Base-by-base conservation (phyloP, 1,139 yeast species). In the Yamadazyma mexicana region DNA sequence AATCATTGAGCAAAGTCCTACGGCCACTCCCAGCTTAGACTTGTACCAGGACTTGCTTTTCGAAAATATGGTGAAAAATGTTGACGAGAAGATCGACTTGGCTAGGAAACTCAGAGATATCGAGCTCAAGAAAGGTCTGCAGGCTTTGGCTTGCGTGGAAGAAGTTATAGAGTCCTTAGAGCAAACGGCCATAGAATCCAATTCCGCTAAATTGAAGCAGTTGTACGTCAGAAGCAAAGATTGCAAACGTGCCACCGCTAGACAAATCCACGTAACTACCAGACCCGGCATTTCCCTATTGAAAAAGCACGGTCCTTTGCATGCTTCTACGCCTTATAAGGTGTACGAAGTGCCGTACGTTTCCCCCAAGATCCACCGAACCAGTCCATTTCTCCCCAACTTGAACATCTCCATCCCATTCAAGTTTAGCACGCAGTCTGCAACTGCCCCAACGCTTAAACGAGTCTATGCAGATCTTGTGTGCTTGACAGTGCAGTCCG, bases 331-430 rank as follows among this genome's bases (percentile, higher is more conserved):
- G 2, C 73, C 75, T 3, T 58, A 56, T 35, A 46, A 40, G 1
- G 56, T 54, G 23, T 60, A 64, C 38, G 27, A 43, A 8, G 42
- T 71, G 8, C 55, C 53, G 17, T 70, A 69, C 43, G 59, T 69
- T 17, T 61, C 69, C 3, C 73, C 74, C 2, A 38, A 45, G 12
- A 46, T 49, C 17, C 59, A 54, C 38, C 49, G 70, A 15, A 34
- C 42, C 3, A 49, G 47, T 23, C 42, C 48, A n/a, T 38, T 52
- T 1, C 17, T 35, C 4, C 42, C 45, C 2, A 44, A 58, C 18
- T 62, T 73, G 66, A 56, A 56, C 16, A 17, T 67, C 2, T 46
- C 52, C 4, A 49, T 71, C 14, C 75, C 75, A 5, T 49, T 58
- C 17, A 37, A 45, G 2, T 23, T 32, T 7, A 2, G 20, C 15